Base-by-base conservation (phyloP, 495 filamentous ascomycete species). In the Aspergillus cavernicola region DNA sequence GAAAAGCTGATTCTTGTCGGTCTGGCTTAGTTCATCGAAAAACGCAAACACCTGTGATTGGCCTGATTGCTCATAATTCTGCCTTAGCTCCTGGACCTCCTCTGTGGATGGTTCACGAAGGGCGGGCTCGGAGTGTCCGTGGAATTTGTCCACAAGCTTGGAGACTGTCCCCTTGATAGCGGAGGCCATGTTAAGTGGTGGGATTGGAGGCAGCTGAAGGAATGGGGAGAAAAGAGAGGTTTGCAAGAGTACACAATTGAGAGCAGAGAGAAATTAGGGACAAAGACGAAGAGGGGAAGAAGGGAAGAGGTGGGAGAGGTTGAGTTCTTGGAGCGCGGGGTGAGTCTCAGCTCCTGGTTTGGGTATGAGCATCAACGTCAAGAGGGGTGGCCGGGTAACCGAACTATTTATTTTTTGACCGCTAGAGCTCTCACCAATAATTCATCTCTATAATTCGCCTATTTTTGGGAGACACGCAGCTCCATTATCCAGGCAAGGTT, bases 41-140 rank as follows among this genome's bases (percentile, higher is more conserved):
- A 96, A 97, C 16, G 87, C 77, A 65, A 97, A 90, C 35, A 99
- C 89, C 37, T 99, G 93, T 32, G 84, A 88, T 73, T 99, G 93
- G 16, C 78, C 80, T 44, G 89, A 89, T 37, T 83, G 74, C 38
- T 79, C 78, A 72, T 95, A 99, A 63, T 88, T 88, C 50, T 85
- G 71, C 69, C 80, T 81, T 19, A 99, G 82, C 59, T 83, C 72
- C 42, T 90, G 76, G 57, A 95, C 71, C 63, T 95, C 82, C 57
- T 86, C 80, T 28, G 80, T 65, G 6, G 85, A 82, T 47, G 92
- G 92, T 62, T 88, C 82, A 58, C 80, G 75, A 53, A 77, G 77
- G 28, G 75, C 65, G 37, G 72, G 64, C 43, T 74, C 72, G 47
- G 74, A 57, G 13, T 67, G 65, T 52, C 78, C 68, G 40, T 82